phyloP scores from a whole-genome alignment of 306 rosid genomes.

The Morella rubra region DNA sequence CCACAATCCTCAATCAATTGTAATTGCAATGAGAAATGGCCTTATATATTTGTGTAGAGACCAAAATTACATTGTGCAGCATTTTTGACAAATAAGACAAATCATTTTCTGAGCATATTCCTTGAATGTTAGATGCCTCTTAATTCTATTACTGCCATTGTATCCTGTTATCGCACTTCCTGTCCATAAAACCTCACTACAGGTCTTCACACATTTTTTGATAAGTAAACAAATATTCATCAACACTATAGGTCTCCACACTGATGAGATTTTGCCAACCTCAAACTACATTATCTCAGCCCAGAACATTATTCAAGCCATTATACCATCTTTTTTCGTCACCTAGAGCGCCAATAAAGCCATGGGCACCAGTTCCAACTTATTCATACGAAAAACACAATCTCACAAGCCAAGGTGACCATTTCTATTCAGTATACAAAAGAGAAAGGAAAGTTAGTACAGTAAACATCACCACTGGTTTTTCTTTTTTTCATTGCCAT shows the following conservation, averaged over 20 bases:
- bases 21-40: no score
- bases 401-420: not conserved
- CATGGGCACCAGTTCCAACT: not conserved
- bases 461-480: no score
- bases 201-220: not conserved
- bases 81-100: no score
- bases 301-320: not conserved
- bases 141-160: not conserved
- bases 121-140: not conserved
- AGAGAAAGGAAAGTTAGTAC: not conserved
- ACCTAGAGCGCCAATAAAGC: not conserved
- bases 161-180: not conserved
- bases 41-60: no score
- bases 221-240: not conserved
- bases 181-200: not conserved
- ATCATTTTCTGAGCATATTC: no score
- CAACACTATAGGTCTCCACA: not conserved
- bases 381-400: not conserved
- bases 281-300: not conserved
- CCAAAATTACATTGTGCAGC: no score
- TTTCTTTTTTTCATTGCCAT: no score
- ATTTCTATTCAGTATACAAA: not conserved
- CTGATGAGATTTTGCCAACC: not conserved
- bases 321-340: not conserved
- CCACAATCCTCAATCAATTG: no score